These are phyloP conservation scores for Xylaria castorea DNA, from an alignment of 495 filamentous ascomycete genomes.

Conservation along the genomic window DNA sequence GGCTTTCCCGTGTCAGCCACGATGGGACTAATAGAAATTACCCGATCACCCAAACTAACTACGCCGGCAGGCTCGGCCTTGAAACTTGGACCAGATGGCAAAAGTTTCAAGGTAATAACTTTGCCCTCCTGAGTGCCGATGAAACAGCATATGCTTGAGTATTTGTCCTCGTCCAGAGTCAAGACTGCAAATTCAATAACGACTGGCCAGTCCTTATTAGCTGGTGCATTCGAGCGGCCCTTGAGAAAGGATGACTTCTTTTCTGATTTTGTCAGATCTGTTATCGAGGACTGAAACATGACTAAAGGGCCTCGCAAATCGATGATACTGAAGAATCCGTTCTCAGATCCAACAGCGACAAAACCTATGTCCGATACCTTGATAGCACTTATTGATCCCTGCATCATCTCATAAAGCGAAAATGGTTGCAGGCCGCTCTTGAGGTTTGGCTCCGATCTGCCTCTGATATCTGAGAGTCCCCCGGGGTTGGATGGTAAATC, in stretches of 20 bases:
- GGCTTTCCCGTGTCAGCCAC: conserved; percentile 76
- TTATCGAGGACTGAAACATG: conserved; percentile 74
- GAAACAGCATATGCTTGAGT: conserved; percentile 91
- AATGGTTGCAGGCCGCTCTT: conserved; percentile 84
- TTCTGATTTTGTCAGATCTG: conserved; percentile 70
- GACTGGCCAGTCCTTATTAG: conserved; percentile 72
- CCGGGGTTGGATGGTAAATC: conserved; percentile 57
- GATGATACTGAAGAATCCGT: conserved; percentile 77
- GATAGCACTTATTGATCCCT: conserved; percentile 77
- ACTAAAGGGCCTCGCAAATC: conserved; percentile 88
- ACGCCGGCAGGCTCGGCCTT: conserved; percentile 74
- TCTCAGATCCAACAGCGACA: conserved; percentile 82
- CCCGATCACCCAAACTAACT: conserved; percentile 67
- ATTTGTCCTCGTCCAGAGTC: conserved; percentile 90
- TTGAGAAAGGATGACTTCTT: conserved; percentile 73
- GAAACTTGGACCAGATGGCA: conserved; percentile 77
- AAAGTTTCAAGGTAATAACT: conserved; percentile 85
- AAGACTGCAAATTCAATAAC: conserved; percentile 90
- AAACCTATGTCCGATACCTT: conserved; percentile 91
- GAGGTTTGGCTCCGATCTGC: conserved; percentile 77
- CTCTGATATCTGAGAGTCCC: conserved; percentile 72
- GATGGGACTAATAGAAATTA: conserved; percentile 79
- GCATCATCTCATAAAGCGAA: conserved; percentile 79
- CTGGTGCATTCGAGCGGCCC: conserved; percentile 49
- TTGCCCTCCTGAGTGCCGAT: conserved; percentile 86